Evolutionary conservation across 495 filamentous ascomycete genomes (phyloP).

Genomic region (Penicillium macrosclerotiorum): DNA sequence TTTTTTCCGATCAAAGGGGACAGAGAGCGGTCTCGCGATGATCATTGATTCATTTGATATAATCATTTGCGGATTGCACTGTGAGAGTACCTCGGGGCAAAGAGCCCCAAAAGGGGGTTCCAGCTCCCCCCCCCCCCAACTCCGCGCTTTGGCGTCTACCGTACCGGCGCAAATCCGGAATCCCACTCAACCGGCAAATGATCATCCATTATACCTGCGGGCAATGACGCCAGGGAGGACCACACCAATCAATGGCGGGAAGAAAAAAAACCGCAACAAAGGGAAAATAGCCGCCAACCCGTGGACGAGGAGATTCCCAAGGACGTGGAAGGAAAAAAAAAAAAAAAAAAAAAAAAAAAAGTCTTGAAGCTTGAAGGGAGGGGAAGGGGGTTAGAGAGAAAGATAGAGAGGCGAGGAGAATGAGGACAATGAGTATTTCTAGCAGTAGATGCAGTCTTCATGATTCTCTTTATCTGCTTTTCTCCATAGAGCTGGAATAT

Average conservation of each 20-base stretch:
- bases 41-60: too few species aligned
- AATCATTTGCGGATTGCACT: too few species aligned
- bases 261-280: not conserved
- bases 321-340: too few species aligned
- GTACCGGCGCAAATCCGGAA: not conserved
- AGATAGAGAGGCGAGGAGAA: too few species aligned
- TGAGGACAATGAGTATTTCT: too few species aligned
- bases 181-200: not conserved
- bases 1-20: too few species aligned
- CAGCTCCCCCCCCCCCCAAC: not conserved
- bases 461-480: too few species aligned
- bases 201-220: conserved; percentile 4
- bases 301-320: conserved; percentile 6
- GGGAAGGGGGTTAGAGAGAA: too few species aligned
- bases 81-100: too few species aligned
- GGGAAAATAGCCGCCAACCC: conserved; percentile 1
- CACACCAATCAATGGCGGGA: not conserved
- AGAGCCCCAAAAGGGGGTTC: not conserved
- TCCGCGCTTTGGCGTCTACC: conserved; percentile 10
- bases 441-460: too few species aligned
- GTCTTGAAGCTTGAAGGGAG: not conserved
- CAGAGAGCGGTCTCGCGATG: too few species aligned
- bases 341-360: not conserved
- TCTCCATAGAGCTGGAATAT: too few species aligned
- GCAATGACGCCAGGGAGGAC: conserved; percentile 8